These are phyloP conservation scores for Leccinum aurantiacum DNA, from an alignment of 768 basidiomycete species.

Conservation along the genomic window DNA sequence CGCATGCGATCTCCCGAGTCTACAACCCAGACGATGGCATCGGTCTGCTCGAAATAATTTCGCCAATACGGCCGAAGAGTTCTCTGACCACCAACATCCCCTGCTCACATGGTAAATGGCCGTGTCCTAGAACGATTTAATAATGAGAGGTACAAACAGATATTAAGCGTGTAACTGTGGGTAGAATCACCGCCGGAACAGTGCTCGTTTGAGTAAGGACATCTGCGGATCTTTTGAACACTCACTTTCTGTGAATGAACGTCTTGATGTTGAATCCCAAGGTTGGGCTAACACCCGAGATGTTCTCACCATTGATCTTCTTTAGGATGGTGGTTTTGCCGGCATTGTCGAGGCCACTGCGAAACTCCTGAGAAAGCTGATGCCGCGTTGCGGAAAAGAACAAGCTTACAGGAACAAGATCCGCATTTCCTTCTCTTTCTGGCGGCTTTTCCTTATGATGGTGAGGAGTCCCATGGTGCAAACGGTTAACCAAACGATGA, in stretches of 20 bases:
- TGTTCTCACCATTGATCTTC: slow-evolving; percentile 91
- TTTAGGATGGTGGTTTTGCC: slow-evolving; percentile 99
- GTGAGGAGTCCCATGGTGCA: slow-evolving; percentile 85
- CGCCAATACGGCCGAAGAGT: slow-evolving; percentile 97
- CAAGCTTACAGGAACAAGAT: slow-evolving; percentile 81
- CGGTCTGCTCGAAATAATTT: slow-evolving; percentile 99
- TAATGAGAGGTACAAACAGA: slow-evolving; percentile 33
- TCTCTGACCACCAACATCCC: slow-evolving; percentile 98
- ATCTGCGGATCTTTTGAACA: slow-evolving; percentile 22
- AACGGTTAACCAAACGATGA: not conserved
- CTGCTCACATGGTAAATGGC: slow-evolving; percentile 79
- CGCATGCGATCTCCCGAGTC: slow-evolving; percentile 92
- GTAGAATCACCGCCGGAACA: slow-evolving; percentile 28
- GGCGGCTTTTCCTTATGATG: slow-evolving; percentile 93
- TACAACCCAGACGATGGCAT: slow-evolving; percentile 98
- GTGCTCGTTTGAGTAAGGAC: slow-evolving; percentile 14
- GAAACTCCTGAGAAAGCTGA: slow-evolving; percentile 19
- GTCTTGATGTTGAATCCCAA: slow-evolving; percentile 99
- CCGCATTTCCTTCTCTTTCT: slow-evolving; percentile 96
- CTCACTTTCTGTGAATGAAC: slow-evolving; percentile 85
- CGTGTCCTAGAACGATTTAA: slow-evolving; percentile 39
- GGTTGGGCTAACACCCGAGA: slow-evolving; percentile 84
- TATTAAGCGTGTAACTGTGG: slow-evolving; percentile 43
- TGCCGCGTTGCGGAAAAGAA: slow-evolving; percentile 5
- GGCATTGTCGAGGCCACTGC: slow-evolving; percentile 94